Conservation (phyloP, 441 rosid species). For the Syzygium syzygioides region DNA sequence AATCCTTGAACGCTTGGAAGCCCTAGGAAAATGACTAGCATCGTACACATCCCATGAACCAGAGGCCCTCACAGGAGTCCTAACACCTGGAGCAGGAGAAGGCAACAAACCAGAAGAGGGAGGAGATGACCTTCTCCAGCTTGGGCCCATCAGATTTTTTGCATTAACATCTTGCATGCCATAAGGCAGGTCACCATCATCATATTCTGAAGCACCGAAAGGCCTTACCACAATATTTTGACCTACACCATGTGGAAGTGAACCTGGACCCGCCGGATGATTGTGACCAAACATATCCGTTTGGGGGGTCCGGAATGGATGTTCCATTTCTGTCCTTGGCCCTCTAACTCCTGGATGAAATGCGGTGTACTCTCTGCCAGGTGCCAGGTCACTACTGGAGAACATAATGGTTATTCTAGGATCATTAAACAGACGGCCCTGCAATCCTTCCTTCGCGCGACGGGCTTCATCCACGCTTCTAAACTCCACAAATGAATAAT, state of each 20-base stretch:
- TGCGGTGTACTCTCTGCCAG: constrained; percentile 44
- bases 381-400: constrained; percentile 63
- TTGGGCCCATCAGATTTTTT: constrained; percentile 26
- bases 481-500: constrained; percentile 90
- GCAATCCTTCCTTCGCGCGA: constrained; percentile 87
- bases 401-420: constrained; percentile 86
- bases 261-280: constrained; percentile 26
- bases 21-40: constrained; percentile 49
- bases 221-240: constrained; percentile 33
- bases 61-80: constrained; percentile 48
- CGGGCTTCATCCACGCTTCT: constrained; percentile 94
- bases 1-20: constrained; percentile 62
- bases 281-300: constrained; percentile 40
- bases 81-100: constrained; percentile 51
- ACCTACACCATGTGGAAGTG: constrained; percentile 34
- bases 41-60: constrained; percentile 85
- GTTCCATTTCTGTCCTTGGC: constrained; percentile 58
- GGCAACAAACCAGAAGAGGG: constrained; percentile 52
- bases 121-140: constrained; percentile 69
- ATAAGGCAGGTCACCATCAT: constrained; percentile 28
- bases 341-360: constrained; percentile 56
- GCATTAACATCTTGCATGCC: constrained; percentile 27
- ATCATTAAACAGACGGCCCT: constrained; percentile 86
- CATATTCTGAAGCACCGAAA: constrained; percentile 46
- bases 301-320: constrained; percentile 32